Base-by-base conservation (phyloP, 306 rosid genomes). In the Begonia peltatifolia region DNA sequence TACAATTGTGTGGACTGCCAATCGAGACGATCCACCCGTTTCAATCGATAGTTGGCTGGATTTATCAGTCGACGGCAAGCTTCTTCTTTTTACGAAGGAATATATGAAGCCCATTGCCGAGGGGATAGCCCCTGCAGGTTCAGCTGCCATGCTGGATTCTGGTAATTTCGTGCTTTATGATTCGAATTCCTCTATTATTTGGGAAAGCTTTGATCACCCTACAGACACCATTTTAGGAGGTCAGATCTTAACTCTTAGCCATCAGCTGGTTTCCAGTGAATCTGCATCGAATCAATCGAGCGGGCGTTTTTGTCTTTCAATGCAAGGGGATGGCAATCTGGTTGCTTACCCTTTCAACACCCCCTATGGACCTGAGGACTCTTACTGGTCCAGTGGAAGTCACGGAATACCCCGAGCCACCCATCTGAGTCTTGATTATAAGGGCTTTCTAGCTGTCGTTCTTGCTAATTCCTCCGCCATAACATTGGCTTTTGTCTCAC, bases 91-190 rank as follows among this genome's bases (percentile, higher is more conserved):
- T 0, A 12, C 9, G 14, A 9, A 18, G 15, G 57, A 38, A 0
- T 11, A 64, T 3, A 1, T 14, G 50, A 17, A 49, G 10, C 18
- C 9, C 0, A 17, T 56, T 35, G 46, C 41, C n/a, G 18, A 35
- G 2, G 17, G 1, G 11, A 3, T 44, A 16, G 2, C 2, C 0
- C 2, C 25, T 9, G 48, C 46, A 10, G 56, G 46, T 15, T 46
- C 50, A 30, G 50, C 68, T 22, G 38, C 62, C 16, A 36, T 63
- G 68, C 55, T 49, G 4, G 68, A 63, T 10, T 55, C 55, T 18
- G 62, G 68, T 15, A 20, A 63, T 50, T 54, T 63, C 41, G 61
- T 63, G n/a, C 42, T 63, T 2, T 63, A 63, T 41, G 11, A 55
- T 9, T 3, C 5, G 3, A 3, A 10, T 10, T 9, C 22, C 4